These are phyloP conservation scores for Jamesozyma spencerorum DNA, from an alignment of 805 yeast species.

Conservation along the genomic window DNA sequence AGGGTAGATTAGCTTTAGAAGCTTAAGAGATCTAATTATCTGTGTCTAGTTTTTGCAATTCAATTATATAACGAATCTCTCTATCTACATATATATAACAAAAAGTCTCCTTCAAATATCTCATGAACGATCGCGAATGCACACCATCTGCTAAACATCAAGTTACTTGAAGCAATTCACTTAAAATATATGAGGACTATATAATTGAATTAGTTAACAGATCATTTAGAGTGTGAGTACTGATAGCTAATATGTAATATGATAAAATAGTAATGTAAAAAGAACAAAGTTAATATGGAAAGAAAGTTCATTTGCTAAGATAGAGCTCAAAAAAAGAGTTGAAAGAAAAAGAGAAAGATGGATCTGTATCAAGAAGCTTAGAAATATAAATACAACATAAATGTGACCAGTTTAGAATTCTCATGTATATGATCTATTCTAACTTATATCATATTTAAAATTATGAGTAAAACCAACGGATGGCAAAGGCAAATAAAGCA, in stretches of 20 bases:
- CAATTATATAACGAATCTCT: conserved; percentile 5
- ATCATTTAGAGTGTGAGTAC: neutral
- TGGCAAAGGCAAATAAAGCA: conserved; percentile 45
- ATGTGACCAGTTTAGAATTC: neutral
- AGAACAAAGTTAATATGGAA: neutral
- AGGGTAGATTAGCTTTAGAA: conserved; percentile 96
- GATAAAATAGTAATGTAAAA: neutral
- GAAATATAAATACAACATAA: neutral
- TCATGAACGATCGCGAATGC: neutral
- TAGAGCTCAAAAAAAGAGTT: neutral
- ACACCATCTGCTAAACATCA: neutral
- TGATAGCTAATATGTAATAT: neutral
- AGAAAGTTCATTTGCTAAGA: neutral
- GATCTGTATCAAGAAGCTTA: neutral
- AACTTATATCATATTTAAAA: neutral
- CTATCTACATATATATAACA: conserved; percentile 5
- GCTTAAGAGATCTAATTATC: conserved; percentile 47
- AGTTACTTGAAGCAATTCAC: too few species aligned
- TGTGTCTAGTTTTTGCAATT: conserved; percentile 4
- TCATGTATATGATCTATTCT: neutral
- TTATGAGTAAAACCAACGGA: conserved; percentile 66
- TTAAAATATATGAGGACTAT: neutral
- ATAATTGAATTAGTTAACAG: neutral
- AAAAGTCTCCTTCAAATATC: conserved; percentile 4
- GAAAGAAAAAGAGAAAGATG: neutral